phyloP scores from a whole-genome alignment of 495 filamentous ascomycete genomes.

The Aspergillus cavernicola region DNA sequence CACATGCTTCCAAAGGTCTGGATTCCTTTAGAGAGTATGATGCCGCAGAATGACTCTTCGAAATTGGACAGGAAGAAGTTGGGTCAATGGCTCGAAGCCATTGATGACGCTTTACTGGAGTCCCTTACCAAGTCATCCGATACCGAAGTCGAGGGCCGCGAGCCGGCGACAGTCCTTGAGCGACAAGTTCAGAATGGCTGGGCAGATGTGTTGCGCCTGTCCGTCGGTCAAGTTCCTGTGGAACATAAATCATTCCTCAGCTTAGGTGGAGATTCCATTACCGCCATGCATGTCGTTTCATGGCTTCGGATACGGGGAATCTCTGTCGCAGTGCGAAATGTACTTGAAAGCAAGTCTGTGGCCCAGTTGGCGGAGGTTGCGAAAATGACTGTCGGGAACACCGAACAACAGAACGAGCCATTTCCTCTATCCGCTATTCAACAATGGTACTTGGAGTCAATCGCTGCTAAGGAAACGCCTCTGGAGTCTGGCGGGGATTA shows the following conservation, averaged over 20 bases:
- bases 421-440: conserved; percentile 11
- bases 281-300: conserved; percentile 53
- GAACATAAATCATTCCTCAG: conserved; percentile 24
- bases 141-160: neutral
- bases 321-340: conserved; percentile 19
- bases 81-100: conserved; percentile 9
- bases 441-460: conserved; percentile 2
- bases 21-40: conserved; percentile 13
- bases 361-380: neutral
- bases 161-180: neutral
- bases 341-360: conserved; percentile 24
- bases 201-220: conserved; percentile 21
- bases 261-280: conserved; percentile 42
- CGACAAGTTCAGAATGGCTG: conserved; percentile 17
- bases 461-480: neutral
- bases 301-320: conserved; percentile 18
- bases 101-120: neutral
- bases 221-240: conserved; percentile 11
- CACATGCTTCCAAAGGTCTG: conserved; percentile 28
- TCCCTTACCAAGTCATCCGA: neutral
- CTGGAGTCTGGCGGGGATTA: neutral
- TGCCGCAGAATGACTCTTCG: conserved; percentile 37
- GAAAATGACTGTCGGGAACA: neutral
- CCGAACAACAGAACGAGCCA: neutral
- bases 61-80: conserved; percentile 36